Evolutionary conservation across 225 moss, liverwort and hornwort species (phyloP), one percentile per base, ranked within the genome.

Genomic region (Neckera pumila): DNA sequence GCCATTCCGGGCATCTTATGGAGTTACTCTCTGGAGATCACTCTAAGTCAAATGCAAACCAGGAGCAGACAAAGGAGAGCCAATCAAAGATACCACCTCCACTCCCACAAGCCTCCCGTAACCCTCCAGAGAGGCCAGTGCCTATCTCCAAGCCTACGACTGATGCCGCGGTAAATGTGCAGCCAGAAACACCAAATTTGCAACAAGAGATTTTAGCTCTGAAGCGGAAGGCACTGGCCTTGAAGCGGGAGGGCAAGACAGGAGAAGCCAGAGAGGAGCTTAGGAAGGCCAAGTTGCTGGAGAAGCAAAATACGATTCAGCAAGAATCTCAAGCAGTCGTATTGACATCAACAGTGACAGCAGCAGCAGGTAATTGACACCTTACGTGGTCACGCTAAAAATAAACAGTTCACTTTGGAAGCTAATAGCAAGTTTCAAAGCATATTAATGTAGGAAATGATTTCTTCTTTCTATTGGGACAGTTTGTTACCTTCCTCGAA

Each of bases 261-360:
- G 90, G 70, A 75, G 99, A 99, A 90, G 99, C 99, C 38, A 93
- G 92, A 84, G 97, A 99, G 67, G 96, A 96, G 89, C 94, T 99
- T 84, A 93, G 92, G 90, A 93, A 93, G 89, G 97, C 96, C 25
- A 99, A 96, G 92, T 69, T 96, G 85, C 84, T 99, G 76, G 97
- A 99, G 93, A 96, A 89, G 79, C 93, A 96, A 89, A 36, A 11
- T 33, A 42, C 91, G 73, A 90, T 84, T 74, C 91, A 90, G 88
- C 88, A 91, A 84, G 92, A 82, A 49, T 80, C 89, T 45, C 84
- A 64, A 76, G 77, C 85, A 69, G 76, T 78, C 17, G 88, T 83
- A 27, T 60, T 86, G 53, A 89, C 83, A 20, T 90, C 92, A 89
- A 80, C 84, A 49, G 62, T 27, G 38, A 18, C 87, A 71, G 56